Base-by-base conservation (phyloP, 371 early-diverging fungal species). In the Apophysomyces elegans region DNA sequence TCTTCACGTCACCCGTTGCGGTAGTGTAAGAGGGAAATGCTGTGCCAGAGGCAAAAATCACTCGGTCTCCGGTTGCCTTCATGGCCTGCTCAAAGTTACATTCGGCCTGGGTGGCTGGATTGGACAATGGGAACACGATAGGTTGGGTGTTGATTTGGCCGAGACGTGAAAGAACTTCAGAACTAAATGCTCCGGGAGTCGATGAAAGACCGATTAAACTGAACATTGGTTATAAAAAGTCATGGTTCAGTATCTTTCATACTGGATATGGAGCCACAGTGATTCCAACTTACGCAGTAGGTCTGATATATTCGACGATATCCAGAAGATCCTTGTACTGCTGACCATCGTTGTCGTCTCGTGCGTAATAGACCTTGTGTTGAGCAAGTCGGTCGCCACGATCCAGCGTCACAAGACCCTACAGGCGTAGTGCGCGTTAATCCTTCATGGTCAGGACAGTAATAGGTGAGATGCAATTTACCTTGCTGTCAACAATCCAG, bases 21-120 rank as follows among this genome's bases (percentile, higher is more conserved):
- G 88, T 76, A 0, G 80, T 86, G 74, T 89, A 91, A 16, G 80
- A 65, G 39, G 96, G 96, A 85, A 96, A 96, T 13, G 93, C 94
- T 6, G 97, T 96, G 56, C 97, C 97, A 5, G 95, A 94, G n/a
- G 95, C 96, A 85, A 96, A 96, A 61, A 96, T 87, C n/a, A 94
- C 96, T 37, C 85, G 77, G 73, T 93, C 90, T 59, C 93, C 73
- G 8, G 96, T 93, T 64, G 74, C 73, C 50, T 77, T 71, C 93
- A 97, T 93, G 43, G 97, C 96, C 58, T 91, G 81, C 68, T 89
- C 95, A 74, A 92, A 97, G 6, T 92, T 91, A 82, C 96, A 97
- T 80, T 97, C 97, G 56, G 96, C 94, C 77, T 93, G 88, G 44
- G 86, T 87, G 38, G 83, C 77, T 43, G 96, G 95, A 73, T 97